Evolutionary conservation across 345 rosid species (phyloP), one percentile per base, ranked within the genome.

Genomic region (Sisymbrium altissimum): DNA sequence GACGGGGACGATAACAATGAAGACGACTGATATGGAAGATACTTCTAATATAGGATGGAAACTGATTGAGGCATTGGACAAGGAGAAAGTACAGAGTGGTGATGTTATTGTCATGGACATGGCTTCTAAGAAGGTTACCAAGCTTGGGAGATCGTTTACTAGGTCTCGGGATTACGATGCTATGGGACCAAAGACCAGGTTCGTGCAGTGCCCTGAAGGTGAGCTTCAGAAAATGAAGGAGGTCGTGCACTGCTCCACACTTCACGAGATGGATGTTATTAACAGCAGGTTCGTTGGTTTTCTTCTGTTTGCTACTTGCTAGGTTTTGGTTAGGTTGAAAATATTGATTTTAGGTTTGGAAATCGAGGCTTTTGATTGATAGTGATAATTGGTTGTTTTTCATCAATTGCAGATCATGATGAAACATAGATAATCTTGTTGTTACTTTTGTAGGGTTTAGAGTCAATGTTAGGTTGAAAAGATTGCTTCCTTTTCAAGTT

Each of bases 181-280:
- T 1, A 82, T 93, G 89, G 98, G 98, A 11, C n/a, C 43, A 11
- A 11, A 39, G n/a, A 39, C 43, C 5, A 39, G 11, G 43, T 39
- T 39, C n/a, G 43, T 39, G 43, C 43, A 39, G 43, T 39, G 43
- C 43, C 43, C 43, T 39, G 43, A 11, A 11, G 43, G 43, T 12
- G 43, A 39, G 43, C 6, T 93, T 72, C 97, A 93, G 86, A 90
- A 93, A 84, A 79, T 97, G 79, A 93, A 93, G 72, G 98, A 93
- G 81, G 90, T 90, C 6, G 92, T 93, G 45, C 97, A 89, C 81
- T 90, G 93, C 17, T 96, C 90, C 39, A 81, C 97, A 0, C 93
- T 93, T 73, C 98, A 93, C 59, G 97, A 93, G 77, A 93, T 93
- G 77, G 98, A 93, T 86, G 97, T 91, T 54, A 89, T 93, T 64